Conservation (phyloP, 2,329 filamentous ascomycete species). For the Annulohypoxylon truncatum region DNA sequence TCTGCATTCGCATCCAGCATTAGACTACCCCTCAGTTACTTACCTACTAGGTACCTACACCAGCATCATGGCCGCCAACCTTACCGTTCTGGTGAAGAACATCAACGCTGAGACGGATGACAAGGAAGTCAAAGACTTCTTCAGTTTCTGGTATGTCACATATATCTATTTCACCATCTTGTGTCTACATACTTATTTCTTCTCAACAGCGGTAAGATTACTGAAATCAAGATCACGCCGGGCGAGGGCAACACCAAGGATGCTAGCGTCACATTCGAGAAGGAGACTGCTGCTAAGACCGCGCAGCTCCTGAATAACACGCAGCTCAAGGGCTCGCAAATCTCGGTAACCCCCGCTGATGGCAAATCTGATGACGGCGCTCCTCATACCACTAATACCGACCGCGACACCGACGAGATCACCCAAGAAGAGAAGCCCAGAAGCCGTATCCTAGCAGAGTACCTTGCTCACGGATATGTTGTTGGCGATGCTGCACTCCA, state of each 20-base stretch:
- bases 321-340: slow-evolving; percentile 87
- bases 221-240: slow-evolving; percentile 79
- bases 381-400: slow-evolving; percentile 64
- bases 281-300: slow-evolving; percentile 95
- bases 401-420: slow-evolving; percentile 75
- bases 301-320: slow-evolving; percentile 97
- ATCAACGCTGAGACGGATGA: slow-evolving; percentile 85
- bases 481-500: slow-evolving; percentile 81
- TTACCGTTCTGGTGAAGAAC: slow-evolving; percentile 87
- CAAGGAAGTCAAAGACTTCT: slow-evolving; percentile 95
- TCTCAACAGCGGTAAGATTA: slow-evolving; percentile 87
- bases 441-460: slow-evolving; percentile 92
- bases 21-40: slow-evolving; percentile 20
- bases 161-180: slow-evolving; percentile 6
- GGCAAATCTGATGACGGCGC: slow-evolving; percentile 72
- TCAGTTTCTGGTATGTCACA: slow-evolving; percentile 84
- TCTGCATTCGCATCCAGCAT: slow-evolving; percentile 5
- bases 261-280: slow-evolving; percentile 95
- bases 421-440: slow-evolving; percentile 97
- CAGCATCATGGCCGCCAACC: slow-evolving; percentile 65
- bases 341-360: slow-evolving; percentile 76
- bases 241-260: slow-evolving; percentile 75
- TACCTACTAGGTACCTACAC: background rate
- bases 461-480: slow-evolving; percentile 93
- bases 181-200: slow-evolving; percentile 50